Conservation (phyloP, 2,329 filamentous ascomycete species). For the Microascus cirrosus region DNA sequence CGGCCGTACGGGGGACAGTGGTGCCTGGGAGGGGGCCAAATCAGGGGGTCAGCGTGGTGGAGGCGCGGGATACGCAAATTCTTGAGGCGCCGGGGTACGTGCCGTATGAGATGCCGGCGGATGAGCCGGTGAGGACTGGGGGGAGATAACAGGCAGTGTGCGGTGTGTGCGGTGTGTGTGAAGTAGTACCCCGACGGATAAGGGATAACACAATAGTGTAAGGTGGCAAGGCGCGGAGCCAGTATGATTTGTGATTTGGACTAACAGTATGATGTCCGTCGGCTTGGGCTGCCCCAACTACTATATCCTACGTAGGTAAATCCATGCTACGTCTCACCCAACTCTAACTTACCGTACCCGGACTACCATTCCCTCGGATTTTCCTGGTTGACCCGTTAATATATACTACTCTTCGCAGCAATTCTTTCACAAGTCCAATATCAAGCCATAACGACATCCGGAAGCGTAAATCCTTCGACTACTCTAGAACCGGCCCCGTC, state of each 20-base stretch:
- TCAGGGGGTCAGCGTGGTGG: not conserved
- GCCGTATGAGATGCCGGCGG: conserved; percentile 2
- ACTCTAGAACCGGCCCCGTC: not conserved
- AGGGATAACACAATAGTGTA: not conserved
- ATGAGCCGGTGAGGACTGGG: not conserved
- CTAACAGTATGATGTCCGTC: no score
- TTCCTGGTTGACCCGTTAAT: no score
- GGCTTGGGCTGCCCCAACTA: not conserved
- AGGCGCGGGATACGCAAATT: not conserved
- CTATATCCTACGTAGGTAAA: not conserved
- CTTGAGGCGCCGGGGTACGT: not conserved
- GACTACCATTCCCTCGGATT: not conserved
- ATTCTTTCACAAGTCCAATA: not conserved
- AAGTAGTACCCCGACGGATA: not conserved
- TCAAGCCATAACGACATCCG: not conserved
- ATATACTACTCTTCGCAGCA: not conserved
- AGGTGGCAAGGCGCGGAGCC: no score
- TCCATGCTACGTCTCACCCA: no score
- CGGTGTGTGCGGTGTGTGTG: not conserved
- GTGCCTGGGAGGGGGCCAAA: not conserved
- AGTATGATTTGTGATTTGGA: no score
- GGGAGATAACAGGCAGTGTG: not conserved
- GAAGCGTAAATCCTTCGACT: not conserved
- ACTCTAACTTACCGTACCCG: not conserved
- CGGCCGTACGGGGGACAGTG: not conserved